These are phyloP conservation scores for Collybia mongolica DNA, from an alignment of 768 basidiomycete species.

Conservation along the genomic window DNA sequence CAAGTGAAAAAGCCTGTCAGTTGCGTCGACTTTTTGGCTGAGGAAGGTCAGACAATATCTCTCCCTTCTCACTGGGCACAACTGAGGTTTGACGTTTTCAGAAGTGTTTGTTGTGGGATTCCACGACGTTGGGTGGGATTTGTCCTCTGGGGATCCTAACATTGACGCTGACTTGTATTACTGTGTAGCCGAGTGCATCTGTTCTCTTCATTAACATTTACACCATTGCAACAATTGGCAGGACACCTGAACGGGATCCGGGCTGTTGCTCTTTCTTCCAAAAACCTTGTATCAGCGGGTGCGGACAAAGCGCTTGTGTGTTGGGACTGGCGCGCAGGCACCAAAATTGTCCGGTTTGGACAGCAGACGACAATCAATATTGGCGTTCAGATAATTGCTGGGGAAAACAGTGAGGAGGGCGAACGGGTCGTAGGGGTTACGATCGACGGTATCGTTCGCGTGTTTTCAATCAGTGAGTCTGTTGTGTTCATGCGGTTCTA, in stretches of 20 bases:
- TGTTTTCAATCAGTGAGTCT: slow-evolving; percentile 84
- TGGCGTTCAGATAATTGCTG: slow-evolving; percentile 80
- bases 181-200: slow-evolving; percentile 75
- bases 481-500: not conserved
- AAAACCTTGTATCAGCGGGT: slow-evolving; percentile 87
- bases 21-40: slow-evolving; percentile 82
- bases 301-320: slow-evolving; percentile 73
- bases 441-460: slow-evolving; percentile 87
- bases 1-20: slow-evolving; percentile 89
- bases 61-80: not conserved
- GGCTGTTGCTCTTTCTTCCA: slow-evolving; percentile 82
- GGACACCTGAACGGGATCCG: slow-evolving; percentile 90
- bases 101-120: slow-evolving; percentile 92
- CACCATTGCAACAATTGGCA: slow-evolving; percentile 78
- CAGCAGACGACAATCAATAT: slow-evolving; percentile 93
- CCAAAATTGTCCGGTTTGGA: slow-evolving; percentile 87
- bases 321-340: slow-evolving; percentile 89
- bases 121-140: slow-evolving; percentile 81
- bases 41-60: slow-evolving; percentile 54
- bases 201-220: slow-evolving; percentile 83
- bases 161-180: not conserved
- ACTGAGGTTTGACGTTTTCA: slow-evolving; percentile 20
- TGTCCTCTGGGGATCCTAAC: not conserved
- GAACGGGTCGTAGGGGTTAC: slow-evolving; percentile 90
- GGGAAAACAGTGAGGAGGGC: slow-evolving; percentile 50